Conservation (phyloP, 306 rosid species). For the Lathyrus tuberosus region DNA sequence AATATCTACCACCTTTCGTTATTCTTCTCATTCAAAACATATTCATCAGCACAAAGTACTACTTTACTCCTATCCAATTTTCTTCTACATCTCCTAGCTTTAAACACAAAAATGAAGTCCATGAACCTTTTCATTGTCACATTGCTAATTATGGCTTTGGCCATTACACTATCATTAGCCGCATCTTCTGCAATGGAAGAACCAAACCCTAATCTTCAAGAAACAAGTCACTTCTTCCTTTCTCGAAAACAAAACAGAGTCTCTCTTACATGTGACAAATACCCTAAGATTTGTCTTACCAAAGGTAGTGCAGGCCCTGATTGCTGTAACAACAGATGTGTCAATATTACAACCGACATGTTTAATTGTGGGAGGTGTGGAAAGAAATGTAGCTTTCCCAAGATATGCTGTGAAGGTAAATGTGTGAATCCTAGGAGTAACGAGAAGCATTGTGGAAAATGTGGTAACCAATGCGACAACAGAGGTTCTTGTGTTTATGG, state of each 20-base stretch:
- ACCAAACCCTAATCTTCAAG: slow-evolving; percentile 30
- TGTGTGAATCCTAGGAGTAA: slow-evolving; percentile 63
- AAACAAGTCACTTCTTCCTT: slow-evolving; percentile 47
- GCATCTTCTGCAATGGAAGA: slow-evolving; percentile 7
- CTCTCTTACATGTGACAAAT: slow-evolving; percentile 49
- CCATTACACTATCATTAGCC: slow-evolving; percentile 42
- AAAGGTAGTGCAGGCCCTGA: slow-evolving; percentile 51
- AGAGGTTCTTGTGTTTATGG: slow-evolving; percentile 54
- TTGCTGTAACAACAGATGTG: slow-evolving; percentile 60
- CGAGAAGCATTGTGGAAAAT: slow-evolving; percentile 62
- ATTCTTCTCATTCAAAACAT: slow-evolving; percentile 41
- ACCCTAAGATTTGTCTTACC: slow-evolving; percentile 47
- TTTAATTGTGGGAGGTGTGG: slow-evolving; percentile 71
- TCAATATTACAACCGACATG: slow-evolving; percentile 42
- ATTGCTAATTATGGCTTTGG: slow-evolving; percentile 46
- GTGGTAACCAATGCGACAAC: slow-evolving; percentile 58
- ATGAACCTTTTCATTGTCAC: slow-evolving; percentile 44
- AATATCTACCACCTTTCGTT: slow-evolving; percentile 24
- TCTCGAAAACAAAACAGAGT: slow-evolving; percentile 16
- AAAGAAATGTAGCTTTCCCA: slow-evolving; percentile 55
- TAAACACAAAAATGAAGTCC: slow-evolving; percentile 44
- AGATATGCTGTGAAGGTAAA: slow-evolving; percentile 64
- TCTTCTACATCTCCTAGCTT: background rate
- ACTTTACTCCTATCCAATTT: background rate
- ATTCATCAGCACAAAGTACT: too few species aligned